These are phyloP conservation scores for Spathaspora sp. DNA, from an alignment of 805 yeast species.

Conservation along the genomic window DNA sequence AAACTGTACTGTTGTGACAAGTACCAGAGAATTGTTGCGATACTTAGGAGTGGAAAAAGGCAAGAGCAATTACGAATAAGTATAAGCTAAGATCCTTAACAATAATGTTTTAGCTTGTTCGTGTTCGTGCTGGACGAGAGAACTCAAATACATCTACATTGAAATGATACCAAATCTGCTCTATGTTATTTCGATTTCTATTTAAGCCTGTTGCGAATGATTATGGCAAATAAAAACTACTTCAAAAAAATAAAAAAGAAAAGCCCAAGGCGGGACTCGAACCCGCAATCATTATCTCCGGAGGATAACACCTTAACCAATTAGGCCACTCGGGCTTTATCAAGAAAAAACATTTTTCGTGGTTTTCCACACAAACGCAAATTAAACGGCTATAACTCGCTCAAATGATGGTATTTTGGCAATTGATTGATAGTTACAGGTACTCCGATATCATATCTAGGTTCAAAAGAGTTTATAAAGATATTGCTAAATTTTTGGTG, in stretches of 20 bases:
- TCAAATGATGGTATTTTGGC: neutral
- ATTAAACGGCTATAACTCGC: neutral
- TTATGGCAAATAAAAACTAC: no score
- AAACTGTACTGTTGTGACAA: no score
- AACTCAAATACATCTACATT: no score
- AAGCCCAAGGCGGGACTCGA: conserved; percentile 74
- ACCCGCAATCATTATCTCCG: conserved; percentile 74
- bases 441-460: neutral
- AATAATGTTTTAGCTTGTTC: no score
- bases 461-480: neutral
- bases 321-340: conserved; percentile 64
- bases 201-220: neutral
- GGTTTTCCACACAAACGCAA: neutral
- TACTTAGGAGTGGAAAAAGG: no score
- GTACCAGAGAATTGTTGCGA: no score
- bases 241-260: neutral
- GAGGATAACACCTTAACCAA: conserved; percentile 71
- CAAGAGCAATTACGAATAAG: no score
- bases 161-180: no score
- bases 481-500: neutral
- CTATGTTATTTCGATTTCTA: no score
- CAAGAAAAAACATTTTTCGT: neutral
- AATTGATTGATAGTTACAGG: neutral
- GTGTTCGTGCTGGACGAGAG: no score
- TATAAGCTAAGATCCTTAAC: no score